These are phyloP conservation scores for Thraustochytrium striatum DNA, from an alignment of 352 stramenopile genomes.

Conservation along the genomic window DNA sequence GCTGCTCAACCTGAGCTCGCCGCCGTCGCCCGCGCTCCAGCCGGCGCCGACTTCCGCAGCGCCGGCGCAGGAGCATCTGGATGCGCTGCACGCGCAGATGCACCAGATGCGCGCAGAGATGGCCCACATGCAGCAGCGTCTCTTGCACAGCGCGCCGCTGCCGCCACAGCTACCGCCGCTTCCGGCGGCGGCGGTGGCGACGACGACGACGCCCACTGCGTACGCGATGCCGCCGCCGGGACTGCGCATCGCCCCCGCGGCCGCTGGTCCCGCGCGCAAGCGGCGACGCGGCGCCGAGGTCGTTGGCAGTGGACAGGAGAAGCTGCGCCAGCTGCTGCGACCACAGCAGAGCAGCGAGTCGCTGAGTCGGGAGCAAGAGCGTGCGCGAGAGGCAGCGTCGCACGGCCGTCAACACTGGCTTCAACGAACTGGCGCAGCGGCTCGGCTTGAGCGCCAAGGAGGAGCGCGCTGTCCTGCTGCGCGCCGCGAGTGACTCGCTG, in stretches of 20 bases:
- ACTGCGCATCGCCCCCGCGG: no score
- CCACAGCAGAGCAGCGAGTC: no score
- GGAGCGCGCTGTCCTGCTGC: neutral
- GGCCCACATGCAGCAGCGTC: neutral
- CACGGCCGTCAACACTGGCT: neutral
- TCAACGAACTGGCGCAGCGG: neutral
- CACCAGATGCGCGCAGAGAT: neutral
- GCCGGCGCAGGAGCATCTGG: no score
- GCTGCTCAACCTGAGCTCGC: no score
- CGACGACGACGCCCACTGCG: neutral
- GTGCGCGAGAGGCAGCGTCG: slow-evolving; percentile 14
- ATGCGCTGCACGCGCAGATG: no score
- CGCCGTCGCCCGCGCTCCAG: no score
- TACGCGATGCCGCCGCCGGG: neutral
- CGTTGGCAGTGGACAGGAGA: no score
- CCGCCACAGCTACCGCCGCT: neutral
- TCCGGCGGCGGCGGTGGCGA: neutral
- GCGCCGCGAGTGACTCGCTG: neutral
- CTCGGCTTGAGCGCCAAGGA: neutral
- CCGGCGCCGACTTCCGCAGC: no score
- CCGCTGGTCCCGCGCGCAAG: no score
- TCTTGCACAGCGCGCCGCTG: neutral
- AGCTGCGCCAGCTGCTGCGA: no score
- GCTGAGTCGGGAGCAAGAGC: slow-evolving; percentile 9
- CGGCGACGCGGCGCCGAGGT: no score